Conservation (phyloP, 768 basidiomycete genomes). For the Suillus clintonianus region DNA sequence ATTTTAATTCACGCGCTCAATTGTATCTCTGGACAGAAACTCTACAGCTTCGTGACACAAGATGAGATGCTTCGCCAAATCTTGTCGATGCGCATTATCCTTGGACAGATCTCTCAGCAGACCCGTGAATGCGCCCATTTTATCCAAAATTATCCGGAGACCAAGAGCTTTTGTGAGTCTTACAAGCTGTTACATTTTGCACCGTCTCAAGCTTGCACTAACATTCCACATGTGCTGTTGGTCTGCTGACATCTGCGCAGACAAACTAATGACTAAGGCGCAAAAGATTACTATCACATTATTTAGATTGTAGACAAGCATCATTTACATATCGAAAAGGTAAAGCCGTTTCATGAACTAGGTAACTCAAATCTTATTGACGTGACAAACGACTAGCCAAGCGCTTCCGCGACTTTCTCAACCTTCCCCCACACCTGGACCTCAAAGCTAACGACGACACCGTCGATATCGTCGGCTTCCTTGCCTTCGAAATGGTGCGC, state of each 20-base stretch:
- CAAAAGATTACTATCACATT: slow-evolving; percentile 95
- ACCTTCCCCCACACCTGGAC: slow-evolving; percentile 83
- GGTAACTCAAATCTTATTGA: neutral
- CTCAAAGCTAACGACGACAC: slow-evolving; percentile 93
- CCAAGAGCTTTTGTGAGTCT: too few relatives aligned
- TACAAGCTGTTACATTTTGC: too few relatives aligned
- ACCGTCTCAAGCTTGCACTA: too few relatives aligned
- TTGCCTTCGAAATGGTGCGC: slow-evolving; percentile 96
- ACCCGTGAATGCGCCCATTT: too few relatives aligned
- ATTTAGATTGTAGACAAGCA: slow-evolving; percentile 95
- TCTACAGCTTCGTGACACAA: too few relatives aligned
- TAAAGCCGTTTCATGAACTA: slow-evolving; percentile 30
- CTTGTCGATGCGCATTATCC: too few relatives aligned
- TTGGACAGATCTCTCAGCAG: too few relatives aligned
- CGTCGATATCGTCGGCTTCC: slow-evolving; percentile 94
- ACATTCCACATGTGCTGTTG: neutral
- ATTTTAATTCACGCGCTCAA: too few relatives aligned
- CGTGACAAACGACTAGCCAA: slow-evolving; percentile 56
- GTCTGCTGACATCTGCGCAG: slow-evolving; percentile 34
- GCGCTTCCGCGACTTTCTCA: slow-evolving; percentile 93
- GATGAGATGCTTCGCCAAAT: too few relatives aligned
- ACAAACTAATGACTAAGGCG: slow-evolving; percentile 79
- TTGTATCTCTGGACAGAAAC: too few relatives aligned
- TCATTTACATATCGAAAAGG: slow-evolving; percentile 98
- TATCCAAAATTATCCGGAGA: too few relatives aligned